Conservation (phyloP, 73 alveolate genomes). For the Blepharisma japonicum region DNA sequence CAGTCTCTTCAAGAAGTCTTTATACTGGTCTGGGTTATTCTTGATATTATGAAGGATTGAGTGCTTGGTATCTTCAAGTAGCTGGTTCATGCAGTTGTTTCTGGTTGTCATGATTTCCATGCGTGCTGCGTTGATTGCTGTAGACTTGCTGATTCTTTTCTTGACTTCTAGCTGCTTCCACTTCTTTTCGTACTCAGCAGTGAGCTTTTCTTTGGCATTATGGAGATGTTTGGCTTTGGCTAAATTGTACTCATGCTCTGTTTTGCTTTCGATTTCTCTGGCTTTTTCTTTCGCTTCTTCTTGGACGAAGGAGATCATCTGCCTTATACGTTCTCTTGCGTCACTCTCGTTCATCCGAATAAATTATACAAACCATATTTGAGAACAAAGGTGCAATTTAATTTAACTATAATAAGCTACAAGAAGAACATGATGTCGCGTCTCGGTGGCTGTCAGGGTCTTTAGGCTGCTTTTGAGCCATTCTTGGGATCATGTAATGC, state of each 20-base stretch:
- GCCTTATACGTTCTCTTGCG: slow-evolving; percentile 26
- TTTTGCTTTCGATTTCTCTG: slow-evolving; percentile 17
- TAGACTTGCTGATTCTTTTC: slow-evolving; percentile 9
- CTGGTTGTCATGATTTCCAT: slow-evolving; percentile 62
- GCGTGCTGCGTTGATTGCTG: slow-evolving; percentile 44
- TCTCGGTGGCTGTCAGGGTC: too few relatives aligned
- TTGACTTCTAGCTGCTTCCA: slow-evolving; percentile 33
- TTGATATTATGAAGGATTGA: slow-evolving; percentile 31
- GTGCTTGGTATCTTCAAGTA: slow-evolving; percentile 41
- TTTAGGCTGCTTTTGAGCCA: too few relatives aligned
- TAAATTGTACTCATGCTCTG: slow-evolving; percentile 33
- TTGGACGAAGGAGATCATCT: slow-evolving; percentile 31
- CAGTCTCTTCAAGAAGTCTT: slow-evolving; percentile 54
- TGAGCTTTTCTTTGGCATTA: slow-evolving; percentile 1
- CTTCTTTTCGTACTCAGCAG: slow-evolving; percentile 10
- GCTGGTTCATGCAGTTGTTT: slow-evolving; percentile 47
- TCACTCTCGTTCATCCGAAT: slow-evolving; percentile 17
- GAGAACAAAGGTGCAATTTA: too few relatives aligned
- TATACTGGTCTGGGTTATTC: slow-evolving; percentile 53
- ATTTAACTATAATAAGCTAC: too few relatives aligned
- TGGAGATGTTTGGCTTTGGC: slow-evolving; percentile 9
- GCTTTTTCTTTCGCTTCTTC: slow-evolving; percentile 34
- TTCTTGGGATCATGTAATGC: too few relatives aligned
- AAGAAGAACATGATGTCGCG: too few relatives aligned
- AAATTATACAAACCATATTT: too few relatives aligned